These are phyloP conservation scores for Globisporangium alternatum DNA, from an alignment of 352 stramenopile genomes.

Conservation along the genomic window DNA sequence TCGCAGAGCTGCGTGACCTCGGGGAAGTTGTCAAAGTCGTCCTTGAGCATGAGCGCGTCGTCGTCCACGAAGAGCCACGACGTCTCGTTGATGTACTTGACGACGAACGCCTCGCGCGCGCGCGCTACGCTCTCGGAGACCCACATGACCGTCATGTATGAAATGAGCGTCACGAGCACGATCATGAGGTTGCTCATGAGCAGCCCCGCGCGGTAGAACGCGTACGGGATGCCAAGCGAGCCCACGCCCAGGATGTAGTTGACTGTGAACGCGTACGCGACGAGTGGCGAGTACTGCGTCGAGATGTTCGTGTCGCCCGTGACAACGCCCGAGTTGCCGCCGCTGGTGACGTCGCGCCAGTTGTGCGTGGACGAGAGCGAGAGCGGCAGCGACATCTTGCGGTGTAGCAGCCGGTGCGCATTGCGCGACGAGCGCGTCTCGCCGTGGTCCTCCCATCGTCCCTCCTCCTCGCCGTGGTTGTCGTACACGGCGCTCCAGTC, in stretches of 20 bases:
- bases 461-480: conserved; percentile 63
- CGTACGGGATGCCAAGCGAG: conserved; percentile 87
- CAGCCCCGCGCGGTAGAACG: conserved; percentile 78
- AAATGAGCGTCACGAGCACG: conserved; percentile 72
- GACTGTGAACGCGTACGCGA: conserved; percentile 89
- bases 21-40: conserved; percentile 58
- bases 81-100: conserved; percentile 34
- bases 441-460: conserved; percentile 60
- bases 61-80: conserved; percentile 22
- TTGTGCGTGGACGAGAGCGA: conserved; percentile 6
- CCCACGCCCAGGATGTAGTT: conserved; percentile 93
- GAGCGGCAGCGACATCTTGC: conserved; percentile 50
- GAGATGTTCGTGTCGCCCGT: neutral
- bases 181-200: conserved; percentile 77
- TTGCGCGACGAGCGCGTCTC: conserved; percentile 73
- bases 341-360: neutral
- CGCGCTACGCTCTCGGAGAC: conserved; percentile 74
- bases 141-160: conserved; percentile 90
- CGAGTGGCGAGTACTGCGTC: conserved; percentile 60
- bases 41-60: neutral
- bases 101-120: conserved; percentile 42
- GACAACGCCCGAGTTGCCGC: conserved; percentile 6
- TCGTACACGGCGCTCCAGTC: conserved; percentile 78
- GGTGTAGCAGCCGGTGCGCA: conserved; percentile 64
- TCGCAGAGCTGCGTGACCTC: conserved; percentile 82